These are phyloP conservation scores for Xylaria sp. DNA, from an alignment of 495 filamentous ascomycete species.

Conservation along the genomic window DNA sequence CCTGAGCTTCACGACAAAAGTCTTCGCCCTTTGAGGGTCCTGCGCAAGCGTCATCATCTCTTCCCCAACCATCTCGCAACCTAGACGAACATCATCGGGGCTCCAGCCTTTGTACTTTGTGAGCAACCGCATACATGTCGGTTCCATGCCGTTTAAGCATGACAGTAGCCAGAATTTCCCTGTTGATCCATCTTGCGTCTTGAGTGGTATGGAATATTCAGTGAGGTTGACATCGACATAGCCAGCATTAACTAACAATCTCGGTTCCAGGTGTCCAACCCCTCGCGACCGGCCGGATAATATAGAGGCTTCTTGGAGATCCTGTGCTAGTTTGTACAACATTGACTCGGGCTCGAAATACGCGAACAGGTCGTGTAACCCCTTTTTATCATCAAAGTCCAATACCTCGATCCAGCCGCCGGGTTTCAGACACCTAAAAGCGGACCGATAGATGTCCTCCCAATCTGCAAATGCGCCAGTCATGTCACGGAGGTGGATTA, in stretches of 20 bases:
- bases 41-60: constrained; percentile 60
- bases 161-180: constrained; percentile 73
- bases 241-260: constrained; percentile 60
- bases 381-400: constrained; percentile 58
- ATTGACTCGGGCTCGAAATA: constrained; percentile 50
- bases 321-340: constrained; percentile 41
- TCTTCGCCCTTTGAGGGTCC: constrained; percentile 48
- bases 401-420: constrained; percentile 72
- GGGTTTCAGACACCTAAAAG: constrained; percentile 64
- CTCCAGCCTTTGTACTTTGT: constrained; percentile 66
- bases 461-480: constrained; percentile 70
- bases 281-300: constrained; percentile 57
- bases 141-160: constrained; percentile 70
- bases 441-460: constrained; percentile 65
- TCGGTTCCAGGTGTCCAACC: constrained; percentile 60
- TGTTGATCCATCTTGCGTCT: constrained; percentile 59
- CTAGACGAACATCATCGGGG: constrained; percentile 57
- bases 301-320: constrained; percentile 50
- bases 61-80: constrained; percentile 60
- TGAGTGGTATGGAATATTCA: constrained; percentile 66
- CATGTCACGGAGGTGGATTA: constrained; percentile 70
- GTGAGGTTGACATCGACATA: constrained; percentile 66
- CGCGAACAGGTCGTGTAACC: constrained; percentile 46
- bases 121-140: constrained; percentile 64
- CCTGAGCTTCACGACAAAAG: constrained; percentile 54